Percentiles rank a stretch among this genome's conserved stretches.
These are phyloP conservation scores for Teunomyces kruisii DNA, from an alignment of 805 yeast genomes.

Conservation along the genomic window DNA sequence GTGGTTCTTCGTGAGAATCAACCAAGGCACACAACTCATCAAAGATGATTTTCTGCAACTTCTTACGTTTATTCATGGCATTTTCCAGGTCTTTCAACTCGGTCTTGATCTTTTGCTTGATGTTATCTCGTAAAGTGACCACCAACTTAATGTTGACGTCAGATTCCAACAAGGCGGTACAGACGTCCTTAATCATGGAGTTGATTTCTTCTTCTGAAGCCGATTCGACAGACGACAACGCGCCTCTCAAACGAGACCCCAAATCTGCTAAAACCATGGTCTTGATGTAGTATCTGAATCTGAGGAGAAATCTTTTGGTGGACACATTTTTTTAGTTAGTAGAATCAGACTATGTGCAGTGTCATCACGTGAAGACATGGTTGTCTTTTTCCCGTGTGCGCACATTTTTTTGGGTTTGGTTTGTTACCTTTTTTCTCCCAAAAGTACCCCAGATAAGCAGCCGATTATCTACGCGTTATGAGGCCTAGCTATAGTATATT, in stretches of 20 bases:
- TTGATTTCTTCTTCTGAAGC: constrained; percentile 40
- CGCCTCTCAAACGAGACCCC: constrained; percentile 43
- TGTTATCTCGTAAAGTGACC: constrained; percentile 67
- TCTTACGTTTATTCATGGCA: constrained; percentile 69
- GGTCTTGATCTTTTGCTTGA: constrained; percentile 47
- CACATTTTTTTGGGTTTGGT: background rate
- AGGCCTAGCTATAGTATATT: too few species aligned
- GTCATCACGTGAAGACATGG: too few species aligned
- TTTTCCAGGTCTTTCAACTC: constrained; percentile 53
- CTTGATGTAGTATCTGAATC: background rate
- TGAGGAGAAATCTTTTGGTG: background rate
- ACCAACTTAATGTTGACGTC: constrained; percentile 91
- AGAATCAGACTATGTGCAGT: background rate
- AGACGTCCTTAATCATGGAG: constrained; percentile 77
- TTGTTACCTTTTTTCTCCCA: background rate
- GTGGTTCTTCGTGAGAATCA: constrained; percentile 63
- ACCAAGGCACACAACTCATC: constrained; percentile 89
- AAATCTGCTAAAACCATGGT: constrained; percentile 47
- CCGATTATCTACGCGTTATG: background rate
- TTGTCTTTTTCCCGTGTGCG: background rate
- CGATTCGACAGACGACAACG: constrained; percentile 41
- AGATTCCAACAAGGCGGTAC: constrained; percentile 87
- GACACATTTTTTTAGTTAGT: background rate
- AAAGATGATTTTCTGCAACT: constrained; percentile 87
- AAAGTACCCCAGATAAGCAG: background rate